These are phyloP conservation scores for Hortiboletus flavorubellus DNA, from an alignment of 768 basidiomycete genomes.

Conservation along the genomic window DNA sequence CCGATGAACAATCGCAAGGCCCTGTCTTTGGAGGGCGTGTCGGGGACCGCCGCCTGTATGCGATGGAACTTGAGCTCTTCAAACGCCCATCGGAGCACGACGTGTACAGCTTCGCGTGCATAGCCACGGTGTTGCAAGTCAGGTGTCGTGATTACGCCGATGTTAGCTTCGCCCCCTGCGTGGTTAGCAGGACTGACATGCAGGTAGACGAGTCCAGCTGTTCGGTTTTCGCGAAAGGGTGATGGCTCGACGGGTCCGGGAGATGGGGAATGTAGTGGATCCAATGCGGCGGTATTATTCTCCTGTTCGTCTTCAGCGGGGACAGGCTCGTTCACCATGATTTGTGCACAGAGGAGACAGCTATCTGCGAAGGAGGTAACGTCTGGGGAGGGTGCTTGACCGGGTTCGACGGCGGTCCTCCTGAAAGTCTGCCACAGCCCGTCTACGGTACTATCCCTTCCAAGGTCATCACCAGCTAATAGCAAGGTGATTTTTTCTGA, in stretches of 20 bases:
- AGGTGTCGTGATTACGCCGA: constrained; percentile 51
- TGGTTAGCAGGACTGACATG: constrained; percentile 15
- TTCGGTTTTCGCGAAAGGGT: background rate
- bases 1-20: constrained; percentile 48
- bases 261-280: background rate
- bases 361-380: constrained; percentile 27
- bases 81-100: constrained; percentile 46
- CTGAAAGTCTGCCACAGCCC: constrained; percentile 24
- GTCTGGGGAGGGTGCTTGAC: constrained; percentile 22
- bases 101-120: constrained; percentile 44
- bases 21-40: constrained; percentile 40
- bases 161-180: constrained; percentile 43
- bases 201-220: constrained; percentile 29
- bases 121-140: constrained; percentile 40
- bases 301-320: background rate
- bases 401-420: constrained; percentile 25
- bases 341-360: constrained; percentile 28
- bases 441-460: background rate
- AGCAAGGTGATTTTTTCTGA: constrained; percentile 17
- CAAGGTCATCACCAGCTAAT: background rate
- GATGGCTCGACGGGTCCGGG: too few species aligned
- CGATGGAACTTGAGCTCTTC: constrained; percentile 35
- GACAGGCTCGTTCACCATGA: background rate
- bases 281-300: too few species aligned
- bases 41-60: constrained; percentile 41